Evolutionary conservation across 768 basidiomycete genomes (phyloP), one percentile per base, ranked within the genome.

Genomic region (Tylopilus rubrobrunneus): DNA sequence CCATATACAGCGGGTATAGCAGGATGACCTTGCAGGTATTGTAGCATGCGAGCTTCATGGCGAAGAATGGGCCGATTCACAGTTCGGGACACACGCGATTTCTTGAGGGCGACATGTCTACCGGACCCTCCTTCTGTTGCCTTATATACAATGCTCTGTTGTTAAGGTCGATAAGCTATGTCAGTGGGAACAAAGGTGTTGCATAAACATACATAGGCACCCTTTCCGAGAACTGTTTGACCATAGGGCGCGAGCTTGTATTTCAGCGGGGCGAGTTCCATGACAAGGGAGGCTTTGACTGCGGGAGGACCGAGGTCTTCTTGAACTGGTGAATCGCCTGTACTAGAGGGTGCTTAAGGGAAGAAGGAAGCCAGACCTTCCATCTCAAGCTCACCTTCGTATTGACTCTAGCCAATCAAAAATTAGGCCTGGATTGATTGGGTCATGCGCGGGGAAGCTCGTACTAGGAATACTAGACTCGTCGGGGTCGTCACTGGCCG

Each of bases 161-260:
- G 31, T 14, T 44, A 10, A 19, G 17, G 17, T 34, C 49, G 6
- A 43, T 27, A 11, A 27, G 25, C 10, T 3, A 31, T 31, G 25
- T 25, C 25, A 25, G 25, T 5, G 29, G 10, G 29, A 31, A 31
- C 29, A 10, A 31, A 1, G 23, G 4, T 5, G 25, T 5, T 5
- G 25, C 25, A 5, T 25, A 25, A 25, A 6, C 49, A 44, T 23
- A 51, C 49, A 43, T 51, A 51, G 15, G 42, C 49, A 19, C 49
- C 49, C 7, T 19, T 36, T 36, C 49, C 49, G 7, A 51, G 42
- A 1, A 44, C 2, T 2, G 49, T 42, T 44, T 44, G n/a, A 19
- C 42, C 42, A 21, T 51, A 44, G 4, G 49, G 49, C n/a, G 49
- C 49, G 49, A 51, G 17, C 7, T n/a, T 43, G 42, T 51, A 51